Evolutionary conservation across 352 stramenopile species (phyloP).

Genomic region (Globisporangium iwayamae): DNA sequence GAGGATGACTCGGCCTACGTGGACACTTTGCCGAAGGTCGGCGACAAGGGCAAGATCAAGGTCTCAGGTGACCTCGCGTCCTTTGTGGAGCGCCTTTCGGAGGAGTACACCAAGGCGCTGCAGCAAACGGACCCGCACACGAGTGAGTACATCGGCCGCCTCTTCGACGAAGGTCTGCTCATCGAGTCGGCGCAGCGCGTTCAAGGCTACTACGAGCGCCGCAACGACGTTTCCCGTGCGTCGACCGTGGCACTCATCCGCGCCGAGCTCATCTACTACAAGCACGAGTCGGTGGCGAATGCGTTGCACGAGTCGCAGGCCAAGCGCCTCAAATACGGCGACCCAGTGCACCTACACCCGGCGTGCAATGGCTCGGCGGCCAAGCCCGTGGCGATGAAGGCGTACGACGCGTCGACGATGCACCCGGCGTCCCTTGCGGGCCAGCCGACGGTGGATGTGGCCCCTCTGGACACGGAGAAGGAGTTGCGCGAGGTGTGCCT

Average conservation of each 20-base stretch:
- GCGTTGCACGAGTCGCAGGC: conserved; percentile 73
- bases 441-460: conserved; percentile 64
- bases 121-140: conserved; percentile 96
- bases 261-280: conserved; percentile 97
- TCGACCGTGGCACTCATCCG: conserved; percentile 89
- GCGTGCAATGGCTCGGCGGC: conserved; percentile 65
- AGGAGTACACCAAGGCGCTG: conserved; percentile 98
- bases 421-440: conserved; percentile 77
- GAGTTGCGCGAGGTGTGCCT: conserved; percentile 87
- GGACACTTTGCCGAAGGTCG: conserved; percentile 64
- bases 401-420: conserved; percentile 52
- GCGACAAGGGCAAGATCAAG: conserved; percentile 79
- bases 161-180: conserved; percentile 93
- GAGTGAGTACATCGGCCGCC: conserved; percentile 92
- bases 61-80: conserved; percentile 85
- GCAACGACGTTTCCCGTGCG: conserved; percentile 70
- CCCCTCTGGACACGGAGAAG: conserved; percentile 69
- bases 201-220: conserved; percentile 90
- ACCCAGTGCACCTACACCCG: conserved; percentile 83
- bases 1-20: conserved; percentile 87
- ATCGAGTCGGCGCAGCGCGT: conserved; percentile 83
- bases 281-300: conserved; percentile 91
- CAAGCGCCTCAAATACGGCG: conserved; percentile 83
- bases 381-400: conserved; percentile 35
- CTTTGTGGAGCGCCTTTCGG: conserved; percentile 92